Base-by-base conservation (phyloP, 768 basidiomycete genomes). In the Phallus indusiatus region DNA sequence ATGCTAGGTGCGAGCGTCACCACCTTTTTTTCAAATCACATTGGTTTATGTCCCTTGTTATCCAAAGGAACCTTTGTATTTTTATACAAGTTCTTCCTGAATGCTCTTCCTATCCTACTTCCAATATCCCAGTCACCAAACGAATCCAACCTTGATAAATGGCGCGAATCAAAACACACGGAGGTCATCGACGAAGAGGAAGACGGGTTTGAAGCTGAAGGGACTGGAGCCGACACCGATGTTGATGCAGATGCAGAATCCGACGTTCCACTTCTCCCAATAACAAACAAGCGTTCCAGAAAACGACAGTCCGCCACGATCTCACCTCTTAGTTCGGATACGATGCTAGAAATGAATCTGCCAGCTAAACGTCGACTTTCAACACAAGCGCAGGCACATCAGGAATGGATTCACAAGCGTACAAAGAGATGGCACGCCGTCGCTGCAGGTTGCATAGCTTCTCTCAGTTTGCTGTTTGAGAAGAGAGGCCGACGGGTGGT, bases 361-460 rank as follows among this genome's bases (percentile, higher is more conserved):
- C 56, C 24, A 47, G 47, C 48, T 22, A 52, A 52, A 11, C 51
- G 56, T 61, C 78, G 84, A 5, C 73, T 86, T 5, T 90, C 83
- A 8, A 74, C 82, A 28, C 81, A 78, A 56, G 81, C 81, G 28
- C 81, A 79, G 52, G 85, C 81, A 8, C 85, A 86, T 64, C 74
- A 83, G 59, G 68, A 78, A 10, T 76, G 88, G 72, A 74, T 85
- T 18, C 76, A 78, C 36, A 90, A 88, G 68, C 79, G 76, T 68
- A 86, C 86, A 2, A 73, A 81, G 49, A 70, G 82, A 63, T 94
- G 91, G 90, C 85, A 94, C 65, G 82, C 90, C 1, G 80, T 88
- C 0, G 63, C 88, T 17, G 91, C 93, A 1, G 92, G 92, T 10
- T 79, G 84, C 0, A 62, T 90, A 20, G 84, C 88, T 0, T 83